Conservation (phyloP, 805 yeast genomes). For the Cephaloascus fragrans region DNA sequence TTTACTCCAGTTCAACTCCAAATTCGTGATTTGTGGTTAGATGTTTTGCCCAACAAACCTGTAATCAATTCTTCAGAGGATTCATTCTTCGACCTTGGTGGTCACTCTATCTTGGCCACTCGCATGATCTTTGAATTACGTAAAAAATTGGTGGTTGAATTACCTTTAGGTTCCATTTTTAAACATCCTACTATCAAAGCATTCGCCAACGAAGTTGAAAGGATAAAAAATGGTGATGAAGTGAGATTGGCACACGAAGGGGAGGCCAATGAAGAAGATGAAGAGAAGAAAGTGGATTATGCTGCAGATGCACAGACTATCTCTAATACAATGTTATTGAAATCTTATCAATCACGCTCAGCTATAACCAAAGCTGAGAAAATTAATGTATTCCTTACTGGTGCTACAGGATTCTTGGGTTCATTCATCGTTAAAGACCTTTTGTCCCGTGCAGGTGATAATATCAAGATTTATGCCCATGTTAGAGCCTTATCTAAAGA, state of each 20-base stretch:
- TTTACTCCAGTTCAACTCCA: slow-evolving; percentile 58
- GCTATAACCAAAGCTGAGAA: slow-evolving; percentile 21
- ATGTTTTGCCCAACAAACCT: slow-evolving; percentile 78
- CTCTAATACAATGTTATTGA: slow-evolving; percentile 26
- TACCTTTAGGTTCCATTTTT: slow-evolving; percentile 87
- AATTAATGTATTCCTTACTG: slow-evolving; percentile 76
- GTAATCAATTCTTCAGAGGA: slow-evolving; percentile 69
- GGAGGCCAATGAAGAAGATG: slow-evolving; percentile 17
- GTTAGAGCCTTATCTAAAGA: slow-evolving; percentile 71
- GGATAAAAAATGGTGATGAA: slow-evolving; percentile 39
- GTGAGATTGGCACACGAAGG: slow-evolving; percentile 27
- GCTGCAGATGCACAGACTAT: slow-evolving; percentile 63
- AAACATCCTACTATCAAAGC: slow-evolving; percentile 76
- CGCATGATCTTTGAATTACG: slow-evolving; percentile 92
- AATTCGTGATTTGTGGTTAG: slow-evolving; percentile 77
- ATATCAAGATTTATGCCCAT: slow-evolving; percentile 70
- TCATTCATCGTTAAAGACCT: slow-evolving; percentile 78
- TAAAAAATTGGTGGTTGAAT: slow-evolving; percentile 63
- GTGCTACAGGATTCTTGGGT: slow-evolving; percentile 95
- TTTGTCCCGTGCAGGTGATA: slow-evolving; percentile 39
- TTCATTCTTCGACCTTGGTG: slow-evolving; percentile 95
- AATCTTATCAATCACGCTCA: slow-evolving; percentile 34
- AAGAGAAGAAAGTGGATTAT: slow-evolving; percentile 34
- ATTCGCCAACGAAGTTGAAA: slow-evolving; percentile 67
- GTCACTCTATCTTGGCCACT: slow-evolving; percentile 95